phyloP scores from a whole-genome alignment of 306 rosid species.

The Trichosanthes cucumerina region DNA sequence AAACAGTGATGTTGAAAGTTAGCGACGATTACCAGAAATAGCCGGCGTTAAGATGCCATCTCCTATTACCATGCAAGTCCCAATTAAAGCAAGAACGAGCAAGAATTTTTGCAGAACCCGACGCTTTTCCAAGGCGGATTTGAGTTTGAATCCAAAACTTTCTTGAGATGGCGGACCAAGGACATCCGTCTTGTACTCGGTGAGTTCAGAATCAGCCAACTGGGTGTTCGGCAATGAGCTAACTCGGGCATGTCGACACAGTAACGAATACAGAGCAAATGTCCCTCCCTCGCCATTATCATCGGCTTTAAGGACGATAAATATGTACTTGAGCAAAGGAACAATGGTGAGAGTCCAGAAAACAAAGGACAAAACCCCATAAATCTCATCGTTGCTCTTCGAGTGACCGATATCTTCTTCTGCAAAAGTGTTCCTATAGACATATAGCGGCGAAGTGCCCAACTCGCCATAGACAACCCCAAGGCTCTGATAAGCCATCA shows the following conservation, averaged over 20 bases:
- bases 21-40: conserved; percentile 49
- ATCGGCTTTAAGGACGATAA: conserved; percentile 74
- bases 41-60: conserved; percentile 95
- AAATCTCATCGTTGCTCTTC: conserved; percentile 61
- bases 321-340: conserved; percentile 76
- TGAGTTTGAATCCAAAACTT: conserved; percentile 36
- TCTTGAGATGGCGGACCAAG: conserved; percentile 15
- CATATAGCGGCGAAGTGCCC: conserved; percentile 87
- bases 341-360: conserved; percentile 84
- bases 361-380: conserved; percentile 77
- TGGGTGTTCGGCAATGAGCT: conserved; percentile 68
- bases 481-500: conserved; percentile 85
- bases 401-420: conserved; percentile 56
- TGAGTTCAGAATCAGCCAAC: conserved; percentile 57
- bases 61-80: conserved; percentile 95
- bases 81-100: conserved; percentile 83
- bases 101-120: conserved; percentile 57
- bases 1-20: not conserved
- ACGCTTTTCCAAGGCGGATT: conserved; percentile 52
- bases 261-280: conserved; percentile 78
- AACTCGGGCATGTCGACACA: conserved; percentile 77
- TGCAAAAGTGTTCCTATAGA: conserved; percentile 65
- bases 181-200: conserved; percentile 43
- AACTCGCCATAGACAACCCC: conserved; percentile 98
- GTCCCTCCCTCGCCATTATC: conserved; percentile 99